Evolutionary conservation across 140 eudicot genomes (phyloP).

Genomic region (Flaveria floridana): DNA sequence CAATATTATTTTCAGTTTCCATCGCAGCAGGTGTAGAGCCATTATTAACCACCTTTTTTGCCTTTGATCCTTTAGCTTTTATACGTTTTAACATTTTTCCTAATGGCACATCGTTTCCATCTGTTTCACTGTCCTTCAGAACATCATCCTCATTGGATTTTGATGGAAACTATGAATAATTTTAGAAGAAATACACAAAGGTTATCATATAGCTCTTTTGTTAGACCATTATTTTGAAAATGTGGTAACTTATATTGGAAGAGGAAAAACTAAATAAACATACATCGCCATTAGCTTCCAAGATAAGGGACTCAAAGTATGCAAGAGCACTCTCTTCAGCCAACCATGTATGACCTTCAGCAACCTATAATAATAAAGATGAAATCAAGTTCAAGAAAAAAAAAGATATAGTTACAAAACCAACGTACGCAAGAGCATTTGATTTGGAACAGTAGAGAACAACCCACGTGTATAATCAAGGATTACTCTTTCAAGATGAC

Average conservation of each 20-base stretch:
- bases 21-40: slow-evolving; percentile 43
- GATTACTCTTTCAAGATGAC: slow-evolving; percentile 5
- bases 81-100: slow-evolving; percentile 71
- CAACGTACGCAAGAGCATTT: background rate
- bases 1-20: slow-evolving; percentile 56
- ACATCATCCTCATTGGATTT: slow-evolving; percentile 61
- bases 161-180: slow-evolving; percentile 45
- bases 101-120: slow-evolving; percentile 77
- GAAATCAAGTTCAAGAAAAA: background rate
- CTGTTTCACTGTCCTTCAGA: slow-evolving; percentile 75
- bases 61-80: slow-evolving; percentile 78
- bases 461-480: background rate
- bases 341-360: slow-evolving; percentile 77
- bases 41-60: slow-evolving; percentile 50
- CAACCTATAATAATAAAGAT: slow-evolving; percentile 38
- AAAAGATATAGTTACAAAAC: background rate
- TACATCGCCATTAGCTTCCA: slow-evolving; percentile 76
- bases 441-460: background rate
- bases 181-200: slow-evolving; percentile 25
- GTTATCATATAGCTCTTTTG: slow-evolving; percentile 14
- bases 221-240: slow-evolving; percentile 8
- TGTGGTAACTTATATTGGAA: background rate
- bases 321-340: slow-evolving; percentile 65
- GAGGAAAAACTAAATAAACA: slow-evolving; percentile 22
- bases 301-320: slow-evolving; percentile 65